Percentiles rank a stretch among this genome's conserved stretches.
phyloP scores from a whole-genome alignment of 129 eudicot species.

The Pittosporum tobira region DNA sequence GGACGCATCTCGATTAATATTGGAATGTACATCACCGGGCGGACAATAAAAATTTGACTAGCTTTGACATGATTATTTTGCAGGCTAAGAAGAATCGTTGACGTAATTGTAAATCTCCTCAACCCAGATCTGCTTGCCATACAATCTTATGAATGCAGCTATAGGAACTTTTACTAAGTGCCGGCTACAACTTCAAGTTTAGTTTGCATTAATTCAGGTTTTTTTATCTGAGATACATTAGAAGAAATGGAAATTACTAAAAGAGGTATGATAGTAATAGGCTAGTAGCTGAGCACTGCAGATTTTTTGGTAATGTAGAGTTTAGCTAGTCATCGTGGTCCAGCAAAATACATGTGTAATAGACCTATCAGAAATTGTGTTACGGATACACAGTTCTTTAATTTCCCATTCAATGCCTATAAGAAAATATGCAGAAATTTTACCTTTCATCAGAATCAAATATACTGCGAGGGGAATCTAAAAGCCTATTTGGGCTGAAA shows the following conservation, averaged over 20 bases:
- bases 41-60: not conserved
- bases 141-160: not conserved
- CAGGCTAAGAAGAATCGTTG: constrained; percentile 11
- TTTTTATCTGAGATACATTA: not conserved
- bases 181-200: not conserved
- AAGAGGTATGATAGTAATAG: constrained; percentile 9
- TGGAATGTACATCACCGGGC: not conserved
- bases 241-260: not conserved
- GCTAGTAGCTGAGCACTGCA: constrained; percentile 11
- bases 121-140: not conserved
- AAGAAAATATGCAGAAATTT: no score
- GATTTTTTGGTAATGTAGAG: constrained; percentile 9
- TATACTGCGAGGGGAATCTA: no score
- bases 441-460: no score
- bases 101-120: constrained; percentile 10
- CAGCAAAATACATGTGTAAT: not conserved
- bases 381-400: not conserved
- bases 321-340: not conserved
- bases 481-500: no score
- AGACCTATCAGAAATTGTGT: not conserved
- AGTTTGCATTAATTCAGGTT: not conserved
- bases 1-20: not conserved
- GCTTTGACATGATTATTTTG: constrained; percentile 2
- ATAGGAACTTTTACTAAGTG: not conserved
- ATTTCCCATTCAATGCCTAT: not conserved